Base-by-base conservation (phyloP, 202 grass and related monocot genomes). In the Zizania palustris region DNA sequence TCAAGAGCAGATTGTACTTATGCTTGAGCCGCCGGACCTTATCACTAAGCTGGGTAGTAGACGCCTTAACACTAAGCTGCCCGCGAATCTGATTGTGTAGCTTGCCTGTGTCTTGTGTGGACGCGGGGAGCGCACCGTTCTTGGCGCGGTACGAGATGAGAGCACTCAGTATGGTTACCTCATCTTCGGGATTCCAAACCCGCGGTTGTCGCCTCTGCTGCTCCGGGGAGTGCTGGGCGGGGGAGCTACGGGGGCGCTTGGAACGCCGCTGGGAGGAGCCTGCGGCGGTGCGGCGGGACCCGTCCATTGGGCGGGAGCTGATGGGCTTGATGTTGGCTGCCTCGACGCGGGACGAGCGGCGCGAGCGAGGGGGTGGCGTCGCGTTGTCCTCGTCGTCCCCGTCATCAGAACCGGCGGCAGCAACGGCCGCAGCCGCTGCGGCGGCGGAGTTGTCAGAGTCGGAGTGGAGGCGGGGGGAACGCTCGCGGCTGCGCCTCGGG, bases 21-120 rank as follows among this genome's bases (percentile, higher is more conserved):
- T 85, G 75, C 74, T 76, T 91, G 10, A 91, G 82, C 16, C 82
- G 28, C 76, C 85, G 53, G 35, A 91, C 38, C 65, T 88, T 88
- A 67, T 88, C 78, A 51, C 36, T 73, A 41, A 91, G 85, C 82
- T 88, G 89, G 38, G 63, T 75, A 11, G 66, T 80, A 16, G 78
- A 79, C 7, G 80, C 82, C 28, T 85, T 68, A 66, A 60, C 48
- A 35, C 56, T 77, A 37, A 91, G 69, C 14, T 84, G 55, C 9
- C 74, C 74, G 9, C 35, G 19, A 62, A 91, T 91, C 56, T 67
- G 65, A 58, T 39, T 11, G 57, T 73, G 69, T 11, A 91, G 5
- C 36, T 63, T 73, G 15, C 55, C 38, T 36, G 83, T 78, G 21
- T 85, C 82, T 14, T 82, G 62, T 13, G 67, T 53, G 0, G 78